These are phyloP conservation scores for Fusarium caatingaense DNA, from an alignment of 2,329 filamentous ascomycete species.

Conservation along the genomic window DNA sequence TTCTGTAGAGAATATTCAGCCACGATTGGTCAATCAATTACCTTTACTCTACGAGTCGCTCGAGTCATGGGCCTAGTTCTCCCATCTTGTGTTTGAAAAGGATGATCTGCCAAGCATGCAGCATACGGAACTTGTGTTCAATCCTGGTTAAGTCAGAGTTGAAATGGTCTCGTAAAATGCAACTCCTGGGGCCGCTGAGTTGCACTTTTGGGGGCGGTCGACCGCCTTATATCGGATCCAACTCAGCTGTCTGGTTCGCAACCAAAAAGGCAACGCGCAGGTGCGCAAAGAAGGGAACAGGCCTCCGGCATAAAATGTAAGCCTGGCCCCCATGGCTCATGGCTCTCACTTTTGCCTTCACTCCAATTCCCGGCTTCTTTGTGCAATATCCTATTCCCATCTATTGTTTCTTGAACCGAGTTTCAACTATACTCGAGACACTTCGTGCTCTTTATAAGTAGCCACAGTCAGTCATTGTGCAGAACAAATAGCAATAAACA, in stretches of 20 bases:
- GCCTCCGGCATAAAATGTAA: slow-evolving; percentile 17
- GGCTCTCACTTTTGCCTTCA: slow-evolving; percentile 8
- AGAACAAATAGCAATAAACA: slow-evolving; percentile 4
- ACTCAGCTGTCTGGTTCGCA: slow-evolving; percentile 26
- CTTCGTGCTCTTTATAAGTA: not conserved
- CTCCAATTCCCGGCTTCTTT: slow-evolving; percentile 6
- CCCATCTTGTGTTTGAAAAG: not conserved
- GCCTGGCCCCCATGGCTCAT: slow-evolving; percentile 4
- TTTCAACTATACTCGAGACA: not conserved
- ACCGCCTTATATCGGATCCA: slow-evolving; percentile 12
- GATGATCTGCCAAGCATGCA: slow-evolving; percentile 12
- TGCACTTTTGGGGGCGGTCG: slow-evolving; percentile 20
- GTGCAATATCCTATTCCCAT: slow-evolving; percentile 8
- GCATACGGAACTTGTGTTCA: not conserved
- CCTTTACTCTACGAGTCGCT: not conserved
- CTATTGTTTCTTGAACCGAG: not conserved
- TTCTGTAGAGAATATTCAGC: not conserved
- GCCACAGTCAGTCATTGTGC: not conserved
- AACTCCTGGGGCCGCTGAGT: slow-evolving; percentile 1
- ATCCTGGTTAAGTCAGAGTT: not conserved
- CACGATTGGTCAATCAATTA: slow-evolving; percentile 3
- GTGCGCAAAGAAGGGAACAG: slow-evolving; percentile 17
- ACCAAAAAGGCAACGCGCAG: slow-evolving; percentile 16
- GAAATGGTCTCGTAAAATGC: not conserved
- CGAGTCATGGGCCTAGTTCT: not conserved